These are phyloP conservation scores for Ramalina intermedia DNA, from an alignment of 495 filamentous ascomycete genomes.

Conservation along the genomic window DNA sequence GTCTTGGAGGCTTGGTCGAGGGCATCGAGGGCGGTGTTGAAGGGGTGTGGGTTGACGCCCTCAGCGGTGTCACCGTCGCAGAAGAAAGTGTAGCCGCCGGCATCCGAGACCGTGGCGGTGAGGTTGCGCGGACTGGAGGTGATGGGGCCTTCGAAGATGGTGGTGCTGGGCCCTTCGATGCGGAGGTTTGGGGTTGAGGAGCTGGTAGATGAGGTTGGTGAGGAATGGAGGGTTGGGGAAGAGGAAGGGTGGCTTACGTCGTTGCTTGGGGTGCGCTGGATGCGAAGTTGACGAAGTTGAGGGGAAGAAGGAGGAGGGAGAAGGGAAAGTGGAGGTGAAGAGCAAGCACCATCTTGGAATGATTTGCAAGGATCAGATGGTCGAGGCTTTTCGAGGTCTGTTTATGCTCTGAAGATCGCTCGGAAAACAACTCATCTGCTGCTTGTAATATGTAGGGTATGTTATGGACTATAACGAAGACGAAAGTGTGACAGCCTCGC, in stretches of 20 bases:
- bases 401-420: too few species aligned
- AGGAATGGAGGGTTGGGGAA: background rate
- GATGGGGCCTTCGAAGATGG: slow-evolving; percentile 9
- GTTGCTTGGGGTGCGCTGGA: background rate
- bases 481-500: too few species aligned
- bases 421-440: too few species aligned
- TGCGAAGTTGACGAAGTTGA: background rate
- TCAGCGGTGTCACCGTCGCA: slow-evolving; percentile 1
- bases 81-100: background rate
- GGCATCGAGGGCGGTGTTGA: slow-evolving; percentile 4
- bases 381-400: too few species aligned
- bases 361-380: too few species aligned
- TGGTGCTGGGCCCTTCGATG: slow-evolving; percentile 2
- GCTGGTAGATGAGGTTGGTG: background rate
- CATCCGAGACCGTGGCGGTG: background rate
- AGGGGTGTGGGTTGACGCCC: background rate
- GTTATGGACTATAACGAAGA: too few species aligned
- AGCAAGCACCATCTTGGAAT: too few species aligned
- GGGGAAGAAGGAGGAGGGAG: background rate
- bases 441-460: too few species aligned
- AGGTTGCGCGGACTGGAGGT: slow-evolving; percentile 9
- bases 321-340: background rate
- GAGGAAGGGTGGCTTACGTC: background rate
- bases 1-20: slow-evolving; percentile 7
- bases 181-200: slow-evolving; percentile 1